Evolutionary conservation across 2,329 filamentous ascomycete species (phyloP).

Genomic region (Drechmeria coniospora): DNA sequence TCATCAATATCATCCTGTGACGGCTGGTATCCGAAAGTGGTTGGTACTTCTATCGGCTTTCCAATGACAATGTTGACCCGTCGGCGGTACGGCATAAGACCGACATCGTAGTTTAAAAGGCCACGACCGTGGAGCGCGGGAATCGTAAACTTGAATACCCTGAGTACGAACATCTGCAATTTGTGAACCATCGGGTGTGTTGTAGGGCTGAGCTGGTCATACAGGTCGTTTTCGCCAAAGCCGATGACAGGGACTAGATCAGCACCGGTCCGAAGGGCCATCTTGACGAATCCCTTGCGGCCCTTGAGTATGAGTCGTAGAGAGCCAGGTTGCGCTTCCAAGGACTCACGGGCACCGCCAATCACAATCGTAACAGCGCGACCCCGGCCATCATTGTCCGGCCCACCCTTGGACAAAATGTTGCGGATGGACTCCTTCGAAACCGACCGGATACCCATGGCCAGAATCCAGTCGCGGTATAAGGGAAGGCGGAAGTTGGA

Average conservation of each 20-base stretch:
- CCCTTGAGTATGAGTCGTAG: slow-evolving; percentile 66
- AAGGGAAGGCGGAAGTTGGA: slow-evolving; percentile 88
- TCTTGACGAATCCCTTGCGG: slow-evolving; percentile 85
- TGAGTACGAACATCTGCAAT: slow-evolving; percentile 71
- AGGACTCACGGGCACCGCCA: slow-evolving; percentile 79
- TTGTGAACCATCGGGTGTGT: slow-evolving; percentile 67
- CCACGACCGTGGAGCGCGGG: slow-evolving; percentile 81
- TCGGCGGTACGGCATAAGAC: slow-evolving; percentile 82
- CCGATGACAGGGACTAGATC: slow-evolving; percentile 84
- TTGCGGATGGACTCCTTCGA: slow-evolving; percentile 88
- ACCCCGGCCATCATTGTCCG: slow-evolving; percentile 70
- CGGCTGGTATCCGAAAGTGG: slow-evolving; percentile 39
- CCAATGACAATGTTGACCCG: slow-evolving; percentile 85
- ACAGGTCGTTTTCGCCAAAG: slow-evolving; percentile 93
- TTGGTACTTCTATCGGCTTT: slow-evolving; percentile 59
- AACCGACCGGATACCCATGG: slow-evolving; percentile 76
- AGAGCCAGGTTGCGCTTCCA: slow-evolving; percentile 69
- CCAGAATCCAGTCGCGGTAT: slow-evolving; percentile 86
- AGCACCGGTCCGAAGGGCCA: slow-evolving; percentile 82
- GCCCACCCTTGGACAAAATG: slow-evolving; percentile 63
- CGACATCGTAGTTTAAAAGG: slow-evolving; percentile 95
- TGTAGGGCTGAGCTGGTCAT: slow-evolving; percentile 71
- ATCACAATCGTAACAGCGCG: slow-evolving; percentile 94
- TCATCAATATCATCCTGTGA: slow-evolving; percentile 63
- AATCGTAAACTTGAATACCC: slow-evolving; percentile 78